Percentiles rank a stretch among this genome's conserved stretches.
phyloP scores from a whole-genome alignment of 1,139 yeast species.

The Suhomyces kunorum region DNA sequence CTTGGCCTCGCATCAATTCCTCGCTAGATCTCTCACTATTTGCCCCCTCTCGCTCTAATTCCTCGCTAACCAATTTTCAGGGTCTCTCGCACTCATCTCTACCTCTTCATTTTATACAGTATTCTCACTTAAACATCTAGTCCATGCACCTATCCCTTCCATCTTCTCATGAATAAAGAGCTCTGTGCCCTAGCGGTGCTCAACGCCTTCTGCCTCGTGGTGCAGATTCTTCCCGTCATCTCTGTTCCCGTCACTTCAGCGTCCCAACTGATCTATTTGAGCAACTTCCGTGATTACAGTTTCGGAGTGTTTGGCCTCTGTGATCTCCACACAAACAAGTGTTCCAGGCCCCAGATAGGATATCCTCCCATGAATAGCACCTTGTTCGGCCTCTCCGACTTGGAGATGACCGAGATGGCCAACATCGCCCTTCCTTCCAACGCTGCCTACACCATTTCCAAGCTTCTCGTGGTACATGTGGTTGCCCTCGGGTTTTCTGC shows the following conservation, averaged over 20 bases:
- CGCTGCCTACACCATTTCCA: slow-evolving; percentile 44
- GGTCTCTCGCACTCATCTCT: no score
- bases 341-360: slow-evolving; percentile 41
- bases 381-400: slow-evolving; percentile 17
- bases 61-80: no score
- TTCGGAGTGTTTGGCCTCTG: slow-evolving; percentile 52
- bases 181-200: slow-evolving; percentile 23
- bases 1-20: no score
- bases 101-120: no score
- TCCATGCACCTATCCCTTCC: not conserved
- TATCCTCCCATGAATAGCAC: slow-evolving; percentile 33
- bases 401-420: slow-evolving; percentile 17
- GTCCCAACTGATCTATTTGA: slow-evolving; percentile 28
- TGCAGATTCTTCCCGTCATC: slow-evolving; percentile 45
- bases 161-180: slow-evolving; percentile 20
- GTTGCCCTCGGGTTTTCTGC: slow-evolving; percentile 42
- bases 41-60: no score
- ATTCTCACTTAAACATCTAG: not conserved
- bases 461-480: slow-evolving; percentile 46
- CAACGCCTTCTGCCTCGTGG: slow-evolving; percentile 31
- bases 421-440: slow-evolving; percentile 42
- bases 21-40: no score
- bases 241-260: slow-evolving; percentile 44
- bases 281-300: slow-evolving; percentile 33
- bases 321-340: slow-evolving; percentile 26